Conservation (phyloP, 129 eudicot genomes). For the Flaveria bidentis region DNA sequence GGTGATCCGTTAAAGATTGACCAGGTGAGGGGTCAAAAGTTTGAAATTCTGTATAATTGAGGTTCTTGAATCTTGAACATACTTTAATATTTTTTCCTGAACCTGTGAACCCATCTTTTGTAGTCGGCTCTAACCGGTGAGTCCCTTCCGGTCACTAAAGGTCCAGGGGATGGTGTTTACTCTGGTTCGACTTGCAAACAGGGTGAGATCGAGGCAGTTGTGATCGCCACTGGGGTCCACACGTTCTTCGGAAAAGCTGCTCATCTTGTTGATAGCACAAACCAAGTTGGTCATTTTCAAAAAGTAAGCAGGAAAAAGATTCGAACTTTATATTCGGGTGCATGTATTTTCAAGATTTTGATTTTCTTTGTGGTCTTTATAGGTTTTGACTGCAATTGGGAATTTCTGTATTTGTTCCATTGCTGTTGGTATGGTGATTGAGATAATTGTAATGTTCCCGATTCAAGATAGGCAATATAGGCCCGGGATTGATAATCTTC, state of each 20-base stretch:
- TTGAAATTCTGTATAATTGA: not conserved
- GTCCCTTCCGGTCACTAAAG: slow-evolving; percentile 97
- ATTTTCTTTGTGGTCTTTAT: slow-evolving; percentile 8
- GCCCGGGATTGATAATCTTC: slow-evolving; percentile 99
- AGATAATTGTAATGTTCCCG: slow-evolving; percentile 89
- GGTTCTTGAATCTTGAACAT: not conserved
- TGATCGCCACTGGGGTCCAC: slow-evolving; percentile 97
- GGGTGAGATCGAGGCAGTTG: slow-evolving; percentile 94
- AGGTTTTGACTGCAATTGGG: slow-evolving; percentile 98
- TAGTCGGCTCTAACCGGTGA: slow-evolving; percentile 98
- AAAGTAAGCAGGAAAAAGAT: slow-evolving; percentile 50
- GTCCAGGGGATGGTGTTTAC: slow-evolving; percentile 95
- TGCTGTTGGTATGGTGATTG: slow-evolving; percentile 94
- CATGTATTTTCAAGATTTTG: slow-evolving; percentile 2
- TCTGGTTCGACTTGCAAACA: slow-evolving; percentile 99
- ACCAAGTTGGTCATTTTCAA: slow-evolving; percentile 97
- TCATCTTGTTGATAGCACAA: slow-evolving; percentile 91
- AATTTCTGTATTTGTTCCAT: slow-evolving; percentile 97
- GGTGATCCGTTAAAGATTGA: slow-evolving; percentile 98
- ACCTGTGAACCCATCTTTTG: slow-evolving; percentile 9
- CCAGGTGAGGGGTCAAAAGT: slow-evolving; percentile 46
- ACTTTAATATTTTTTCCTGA: slow-evolving; percentile 2
- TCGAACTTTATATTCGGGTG: not conserved
- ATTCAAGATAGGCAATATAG: slow-evolving; percentile 87
- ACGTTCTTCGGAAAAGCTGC: slow-evolving; percentile 99